A percentile compares a stretch with the other conserved stretches of the same genome.
Conservation (phyloP, 176 grass and related monocot species). For the Phragmites australis region DNA sequence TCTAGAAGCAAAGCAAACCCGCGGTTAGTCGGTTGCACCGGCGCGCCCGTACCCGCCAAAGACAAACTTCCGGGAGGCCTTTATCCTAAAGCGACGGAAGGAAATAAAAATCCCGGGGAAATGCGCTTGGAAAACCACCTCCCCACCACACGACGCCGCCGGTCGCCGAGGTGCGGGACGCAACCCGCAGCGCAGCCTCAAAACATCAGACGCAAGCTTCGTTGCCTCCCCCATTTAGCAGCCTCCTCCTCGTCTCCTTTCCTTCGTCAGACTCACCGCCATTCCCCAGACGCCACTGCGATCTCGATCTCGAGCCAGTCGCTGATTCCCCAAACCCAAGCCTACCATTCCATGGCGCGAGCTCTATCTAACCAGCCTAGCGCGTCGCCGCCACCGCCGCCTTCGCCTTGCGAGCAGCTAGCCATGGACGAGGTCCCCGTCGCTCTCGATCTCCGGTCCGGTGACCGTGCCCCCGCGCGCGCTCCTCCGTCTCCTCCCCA, state of each 20-base stretch:
- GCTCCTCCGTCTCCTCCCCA: background rate
- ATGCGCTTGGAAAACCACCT: constrained; percentile 5
- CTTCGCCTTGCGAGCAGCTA: background rate
- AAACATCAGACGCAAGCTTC: constrained; percentile 45
- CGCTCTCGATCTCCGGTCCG: constrained; percentile 40
- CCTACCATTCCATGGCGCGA: background rate
- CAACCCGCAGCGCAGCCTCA: constrained; percentile 29
- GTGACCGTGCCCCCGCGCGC: constrained; percentile 23
- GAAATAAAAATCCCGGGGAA: background rate
- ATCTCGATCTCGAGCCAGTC: background rate
- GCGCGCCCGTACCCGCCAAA: constrained; percentile 33
- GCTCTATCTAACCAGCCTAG: background rate
- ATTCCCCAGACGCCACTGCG: constrained; percentile 22
- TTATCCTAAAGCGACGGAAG: constrained; percentile 12
- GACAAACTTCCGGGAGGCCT: constrained; percentile 42
- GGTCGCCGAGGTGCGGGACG: too few relatives aligned
- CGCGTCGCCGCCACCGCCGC: background rate
- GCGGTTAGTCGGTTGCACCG: background rate
- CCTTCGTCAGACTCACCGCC: constrained; percentile 13
- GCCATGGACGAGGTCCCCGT: constrained; percentile 63
- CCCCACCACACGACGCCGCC: too few relatives aligned
- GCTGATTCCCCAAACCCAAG: background rate
- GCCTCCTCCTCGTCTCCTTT: background rate
- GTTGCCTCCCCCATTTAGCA: constrained; percentile 19
- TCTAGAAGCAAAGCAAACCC: background rate